A percentile compares a stretch with the other conserved stretches of the same genome.
Evolutionary conservation across 164 flowering plant species (phyloP).

Genomic region (Kingdonia uniflora): DNA sequence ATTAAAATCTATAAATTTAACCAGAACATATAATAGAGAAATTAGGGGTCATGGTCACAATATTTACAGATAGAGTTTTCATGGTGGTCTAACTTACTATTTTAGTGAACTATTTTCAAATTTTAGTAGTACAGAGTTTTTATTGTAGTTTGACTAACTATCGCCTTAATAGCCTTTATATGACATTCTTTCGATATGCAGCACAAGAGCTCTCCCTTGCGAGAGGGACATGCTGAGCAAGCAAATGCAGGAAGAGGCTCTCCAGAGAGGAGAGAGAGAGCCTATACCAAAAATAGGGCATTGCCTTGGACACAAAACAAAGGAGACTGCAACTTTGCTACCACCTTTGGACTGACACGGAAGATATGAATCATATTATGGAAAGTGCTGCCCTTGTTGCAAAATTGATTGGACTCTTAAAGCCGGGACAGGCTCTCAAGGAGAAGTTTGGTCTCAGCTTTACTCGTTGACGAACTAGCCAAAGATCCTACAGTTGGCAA

Average conservation of each 20-base stretch:
- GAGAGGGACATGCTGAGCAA: conserved; percentile 71
- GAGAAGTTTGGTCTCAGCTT: conserved; percentile 96
- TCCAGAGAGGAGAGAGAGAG: conserved; percentile 48
- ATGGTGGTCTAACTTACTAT: too few relatives aligned
- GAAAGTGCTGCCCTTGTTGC: conserved; percentile 76
- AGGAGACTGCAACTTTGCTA: conserved; percentile 57
- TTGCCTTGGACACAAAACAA: conserved; percentile 48
- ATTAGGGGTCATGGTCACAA: too few relatives aligned
- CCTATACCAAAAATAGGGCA: conserved; percentile 69
- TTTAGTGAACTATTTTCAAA: neutral
- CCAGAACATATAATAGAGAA: too few relatives aligned
- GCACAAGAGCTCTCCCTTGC: conserved; percentile 45
- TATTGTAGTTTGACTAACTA: neutral
- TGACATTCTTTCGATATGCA: conserved; percentile 16
- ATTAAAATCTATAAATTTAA: too few relatives aligned
- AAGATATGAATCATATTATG: conserved; percentile 44
- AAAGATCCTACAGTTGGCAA: conserved; percentile 58
- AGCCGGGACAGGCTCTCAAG: conserved; percentile 59
- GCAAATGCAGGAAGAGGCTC: conserved; percentile 55
- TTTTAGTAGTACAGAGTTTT: neutral
- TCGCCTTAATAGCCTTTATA: too few relatives aligned
- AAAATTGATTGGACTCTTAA: conserved; percentile 46
- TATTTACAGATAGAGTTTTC: too few relatives aligned
- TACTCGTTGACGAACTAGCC: conserved; percentile 31
- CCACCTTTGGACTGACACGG: conserved; percentile 52